Base-by-base conservation (phyloP, 2,329 filamentous ascomycete species). In the Fusarium pseudonygamai region DNA sequence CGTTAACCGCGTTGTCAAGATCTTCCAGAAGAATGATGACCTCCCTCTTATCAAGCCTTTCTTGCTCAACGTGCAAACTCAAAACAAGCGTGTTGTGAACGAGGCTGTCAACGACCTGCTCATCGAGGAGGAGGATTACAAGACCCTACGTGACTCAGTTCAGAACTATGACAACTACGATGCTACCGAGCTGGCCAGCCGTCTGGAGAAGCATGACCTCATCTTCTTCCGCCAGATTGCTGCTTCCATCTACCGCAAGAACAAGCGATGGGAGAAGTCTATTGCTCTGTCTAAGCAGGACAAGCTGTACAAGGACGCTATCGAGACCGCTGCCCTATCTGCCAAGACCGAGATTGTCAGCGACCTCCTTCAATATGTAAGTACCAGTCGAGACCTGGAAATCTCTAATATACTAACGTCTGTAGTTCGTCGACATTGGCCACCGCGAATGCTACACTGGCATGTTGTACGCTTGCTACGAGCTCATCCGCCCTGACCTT, bases 121-220 rank as follows among this genome's bases (percentile, higher is more conserved):
- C 78, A 99, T 99, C 69, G 96, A 99, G 83, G 96, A 99, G 83
- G 97, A 99, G 81, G 97, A 99, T 82, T 96, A 99, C 89, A 98
- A 99, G 91, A 98, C 96, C 22, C 89, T 99, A 34, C 93, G 95
- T 60, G 96, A 99, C 84, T 99, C 96, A 5, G 96, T 98, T 16
- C 94, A 98, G 85, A 97, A 97, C 85, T 97, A 98, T 83, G 96
- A 99, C 87, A 99, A 99, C 85, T 99, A 98, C 81, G 97, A 99
- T 82, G 93, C 96, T 6, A 93, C 97, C 52, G 95, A 97, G 32
- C 90, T 99, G 69, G 97, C 96, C 5, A 90, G 93, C 81, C 93
- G 96, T 63, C 88, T 99, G 16, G 97, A 99, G 89, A 96, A 96
- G 86, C 97, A 99, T 80, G 96, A 99, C 64, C 87, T 99, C 55